Percentiles rank a stretch among this genome's conserved stretches.
Evolutionary conservation across 805 yeast genomes (phyloP).

Genomic region (Kuraishia ogatae): DNA sequence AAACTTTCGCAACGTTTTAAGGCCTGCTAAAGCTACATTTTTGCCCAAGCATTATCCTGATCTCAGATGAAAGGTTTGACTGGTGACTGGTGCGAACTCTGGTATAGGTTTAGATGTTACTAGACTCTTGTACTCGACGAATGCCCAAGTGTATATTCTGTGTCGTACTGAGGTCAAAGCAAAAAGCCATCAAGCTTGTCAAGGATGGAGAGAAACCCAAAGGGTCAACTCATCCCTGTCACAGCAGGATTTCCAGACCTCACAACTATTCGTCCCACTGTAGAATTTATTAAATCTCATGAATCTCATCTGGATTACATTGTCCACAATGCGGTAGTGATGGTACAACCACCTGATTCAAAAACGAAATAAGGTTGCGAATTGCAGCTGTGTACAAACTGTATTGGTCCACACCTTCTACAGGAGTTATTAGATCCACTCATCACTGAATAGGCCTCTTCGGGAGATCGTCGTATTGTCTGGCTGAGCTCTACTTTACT

Average conservation of each 20-base stretch:
- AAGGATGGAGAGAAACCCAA: slow-evolving; percentile 7
- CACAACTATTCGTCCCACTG: slow-evolving; percentile 28
- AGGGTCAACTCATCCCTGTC: slow-evolving; percentile 14
- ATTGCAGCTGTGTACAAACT: slow-evolving; percentile 36
- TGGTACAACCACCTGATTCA: slow-evolving; percentile 27
- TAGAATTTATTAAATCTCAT: slow-evolving; percentile 15
- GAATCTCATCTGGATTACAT: slow-evolving; percentile 24
- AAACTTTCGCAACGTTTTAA: neutral
- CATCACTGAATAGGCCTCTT: slow-evolving; percentile 22
- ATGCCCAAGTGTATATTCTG: slow-evolving; percentile 27
- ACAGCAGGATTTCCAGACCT: slow-evolving; percentile 32
- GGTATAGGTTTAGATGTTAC: slow-evolving; percentile 26
- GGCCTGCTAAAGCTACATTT: slow-evolving; percentile 14
- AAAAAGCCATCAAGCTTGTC: slow-evolving; percentile 18
- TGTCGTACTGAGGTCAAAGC: slow-evolving; percentile 27
- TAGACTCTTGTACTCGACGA: slow-evolving; percentile 19
- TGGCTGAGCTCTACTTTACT: slow-evolving; percentile 25
- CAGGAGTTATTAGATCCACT: slow-evolving; percentile 29
- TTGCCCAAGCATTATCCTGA: slow-evolving; percentile 24
- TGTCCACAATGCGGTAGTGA: slow-evolving; percentile 37
- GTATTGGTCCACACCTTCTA: slow-evolving; percentile 34
- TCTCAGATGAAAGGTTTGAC: slow-evolving; percentile 21
- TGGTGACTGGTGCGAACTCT: slow-evolving; percentile 25
- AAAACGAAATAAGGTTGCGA: slow-evolving; percentile 36
- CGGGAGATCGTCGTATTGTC: slow-evolving; percentile 34